These are phyloP conservation scores for Camelina sativa DNA, from an alignment of 345 rosid species.

Conservation along the genomic window DNA sequence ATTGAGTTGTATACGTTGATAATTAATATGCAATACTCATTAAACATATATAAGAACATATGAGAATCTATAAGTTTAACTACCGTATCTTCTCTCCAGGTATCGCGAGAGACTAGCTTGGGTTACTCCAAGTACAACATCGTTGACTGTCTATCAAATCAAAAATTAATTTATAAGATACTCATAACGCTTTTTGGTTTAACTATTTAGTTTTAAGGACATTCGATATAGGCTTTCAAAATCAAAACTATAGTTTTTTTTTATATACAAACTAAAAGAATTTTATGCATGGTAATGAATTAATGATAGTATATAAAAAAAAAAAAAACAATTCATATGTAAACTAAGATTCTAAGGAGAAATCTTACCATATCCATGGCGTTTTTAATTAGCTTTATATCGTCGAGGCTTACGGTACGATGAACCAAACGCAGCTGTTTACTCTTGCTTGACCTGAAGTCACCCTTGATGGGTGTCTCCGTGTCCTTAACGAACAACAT, in stretches of 20 bases:
- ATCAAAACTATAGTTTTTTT: neutral
- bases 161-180: neutral
- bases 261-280: too few species aligned
- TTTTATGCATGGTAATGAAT: too few species aligned
- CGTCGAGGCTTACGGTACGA: constrained; percentile 49
- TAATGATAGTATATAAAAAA: too few species aligned
- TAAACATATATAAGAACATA: neutral
- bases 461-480: constrained; percentile 51
- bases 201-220: neutral
- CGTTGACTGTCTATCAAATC: constrained; percentile 57
- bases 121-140: constrained; percentile 60
- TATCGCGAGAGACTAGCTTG: constrained; percentile 67
- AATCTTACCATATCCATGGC: constrained; percentile 39
- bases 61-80: neutral
- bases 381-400: constrained; percentile 48
- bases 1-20: neutral
- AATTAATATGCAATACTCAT: constrained; percentile 29
- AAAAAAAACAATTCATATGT: too few species aligned
- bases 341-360: neutral
- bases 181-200: too few species aligned
- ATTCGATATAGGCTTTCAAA: neutral
- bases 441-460: neutral
- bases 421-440: constrained; percentile 45
- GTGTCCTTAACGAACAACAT: constrained; percentile 49
- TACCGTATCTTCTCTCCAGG: constrained; percentile 54